Percentiles rank a stretch among this genome's conserved stretches.
Conservation (phyloP, 1,139 yeast genomes). For the Petasospora rhodanensis region DNA sequence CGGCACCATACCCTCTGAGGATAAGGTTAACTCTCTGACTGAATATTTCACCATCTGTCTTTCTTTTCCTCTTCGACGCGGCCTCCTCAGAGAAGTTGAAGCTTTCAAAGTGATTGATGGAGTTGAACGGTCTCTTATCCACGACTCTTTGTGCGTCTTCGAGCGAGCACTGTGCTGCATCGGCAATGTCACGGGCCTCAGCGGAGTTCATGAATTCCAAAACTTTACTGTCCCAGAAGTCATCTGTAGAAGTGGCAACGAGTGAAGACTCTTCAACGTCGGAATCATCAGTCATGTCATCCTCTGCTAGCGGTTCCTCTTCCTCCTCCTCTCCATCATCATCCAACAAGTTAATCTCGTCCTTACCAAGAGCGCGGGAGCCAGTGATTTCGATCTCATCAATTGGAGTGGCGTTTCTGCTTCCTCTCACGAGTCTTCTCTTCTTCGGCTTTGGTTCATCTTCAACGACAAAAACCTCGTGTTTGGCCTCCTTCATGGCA, state of each 20-base stretch:
- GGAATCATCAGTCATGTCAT: constrained; percentile 24
- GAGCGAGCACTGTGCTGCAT: constrained; percentile 68
- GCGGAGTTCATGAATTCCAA: constrained; percentile 78
- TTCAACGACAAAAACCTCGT: no score
- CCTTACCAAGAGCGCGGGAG: no score
- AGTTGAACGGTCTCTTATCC: constrained; percentile 59
- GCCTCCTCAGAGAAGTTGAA: constrained; percentile 41
- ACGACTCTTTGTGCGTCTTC: constrained; percentile 62
- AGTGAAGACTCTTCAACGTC: constrained; percentile 23
- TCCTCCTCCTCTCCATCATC: constrained; percentile 20
- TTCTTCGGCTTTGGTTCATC: constrained; percentile 20
- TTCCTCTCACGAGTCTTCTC: constrained; percentile 29
- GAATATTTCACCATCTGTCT: constrained; percentile 69
- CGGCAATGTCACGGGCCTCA: constrained; percentile 68
- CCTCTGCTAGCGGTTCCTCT: constrained; percentile 22
- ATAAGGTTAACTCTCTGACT: constrained; percentile 68
- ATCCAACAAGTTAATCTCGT: constrained; percentile 11
- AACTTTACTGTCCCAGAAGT: constrained; percentile 61
- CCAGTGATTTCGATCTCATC: neutral
- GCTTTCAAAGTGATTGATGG: constrained; percentile 54
- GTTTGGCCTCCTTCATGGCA: constrained; percentile 11
- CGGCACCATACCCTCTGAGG: constrained; percentile 87
- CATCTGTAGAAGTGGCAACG: constrained; percentile 9
- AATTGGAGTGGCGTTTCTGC: constrained; percentile 10
- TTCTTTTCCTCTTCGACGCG: constrained; percentile 27